Percentiles rank a stretch among this genome's conserved stretches.
These are phyloP conservation scores for Pleodorina starrii DNA, from an alignment of 139 green algal genomes.

Conservation along the genomic window DNA sequence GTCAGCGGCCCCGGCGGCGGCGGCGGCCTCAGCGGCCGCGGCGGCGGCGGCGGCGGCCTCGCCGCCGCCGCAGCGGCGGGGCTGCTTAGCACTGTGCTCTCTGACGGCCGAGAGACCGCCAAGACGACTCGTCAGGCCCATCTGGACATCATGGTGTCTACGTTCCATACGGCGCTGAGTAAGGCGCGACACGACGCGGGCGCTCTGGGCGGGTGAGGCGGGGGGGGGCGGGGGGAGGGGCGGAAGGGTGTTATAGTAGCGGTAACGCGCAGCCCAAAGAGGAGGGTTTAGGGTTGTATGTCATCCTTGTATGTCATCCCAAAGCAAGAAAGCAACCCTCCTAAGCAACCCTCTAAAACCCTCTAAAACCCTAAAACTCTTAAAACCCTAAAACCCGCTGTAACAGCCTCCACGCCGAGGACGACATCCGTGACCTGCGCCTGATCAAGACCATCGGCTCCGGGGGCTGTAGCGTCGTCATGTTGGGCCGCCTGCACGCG, in stretches of 20 bases:
- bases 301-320: too few relatives aligned
- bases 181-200: background rate
- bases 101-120: background rate
- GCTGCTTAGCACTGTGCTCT: conserved; percentile 4
- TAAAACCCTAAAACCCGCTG: too few relatives aligned
- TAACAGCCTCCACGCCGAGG: conserved; percentile 25
- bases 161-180: background rate
- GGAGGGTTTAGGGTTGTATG: too few relatives aligned
- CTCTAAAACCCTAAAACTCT: too few relatives aligned
- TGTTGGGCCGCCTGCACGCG: conserved; percentile 22
- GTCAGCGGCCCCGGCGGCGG: background rate
- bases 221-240: too few relatives aligned
- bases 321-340: too few relatives aligned
- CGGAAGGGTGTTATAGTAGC: too few relatives aligned
- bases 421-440: conserved; percentile 22
- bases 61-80: background rate
- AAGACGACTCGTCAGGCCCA: background rate
- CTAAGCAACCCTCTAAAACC: too few relatives aligned
- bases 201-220: conserved; percentile 1
- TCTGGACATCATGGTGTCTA: conserved; percentile 23
- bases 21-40: background rate
- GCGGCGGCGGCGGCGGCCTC: background rate
- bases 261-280: too few relatives aligned
- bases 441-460: background rate
- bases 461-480: conserved; percentile 27